Conservation (phyloP, 495 filamentous ascomycete genomes). For the Viridothelium virens region DNA sequence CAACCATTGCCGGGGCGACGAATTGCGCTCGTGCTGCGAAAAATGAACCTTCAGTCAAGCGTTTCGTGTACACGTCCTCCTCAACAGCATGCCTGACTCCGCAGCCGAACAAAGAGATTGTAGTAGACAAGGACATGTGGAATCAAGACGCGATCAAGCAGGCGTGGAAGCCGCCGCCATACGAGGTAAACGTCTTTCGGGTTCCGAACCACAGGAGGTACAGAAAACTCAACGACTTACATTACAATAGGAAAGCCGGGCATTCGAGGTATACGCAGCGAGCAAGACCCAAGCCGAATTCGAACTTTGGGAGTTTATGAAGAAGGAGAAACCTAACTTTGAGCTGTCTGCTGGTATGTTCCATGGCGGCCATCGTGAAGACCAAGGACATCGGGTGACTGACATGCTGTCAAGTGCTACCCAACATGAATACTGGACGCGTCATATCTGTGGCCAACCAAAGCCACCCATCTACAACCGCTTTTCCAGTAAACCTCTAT, state of each 20-base stretch:
- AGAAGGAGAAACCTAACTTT: constrained; percentile 21
- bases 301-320: constrained; percentile 26
- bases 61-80: constrained; percentile 49
- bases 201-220: background rate
- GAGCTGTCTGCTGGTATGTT: constrained; percentile 9
- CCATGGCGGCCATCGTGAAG: background rate
- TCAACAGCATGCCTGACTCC: constrained; percentile 37
- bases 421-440: constrained; percentile 23
- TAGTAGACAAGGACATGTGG: constrained; percentile 40
- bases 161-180: constrained; percentile 39
- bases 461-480: constrained; percentile 16
- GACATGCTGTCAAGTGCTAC: constrained; percentile 16
- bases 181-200: constrained; percentile 16
- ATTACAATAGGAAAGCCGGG: constrained; percentile 21
- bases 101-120: constrained; percentile 25
- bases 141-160: constrained; percentile 41
- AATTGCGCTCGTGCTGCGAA: constrained; percentile 42
- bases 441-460: constrained; percentile 21
- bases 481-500: constrained; percentile 15
- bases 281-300: constrained; percentile 26
- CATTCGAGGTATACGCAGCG: constrained; percentile 29
- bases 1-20: constrained; percentile 33
- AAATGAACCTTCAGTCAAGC: constrained; percentile 38
- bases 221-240: constrained; percentile 28
- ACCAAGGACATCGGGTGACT: background rate